Percentiles rank a stretch among this genome's conserved stretches.
Evolutionary conservation across 2,329 filamentous ascomycete genomes (phyloP).

Genomic region (Trichophyton benhamiae): DNA sequence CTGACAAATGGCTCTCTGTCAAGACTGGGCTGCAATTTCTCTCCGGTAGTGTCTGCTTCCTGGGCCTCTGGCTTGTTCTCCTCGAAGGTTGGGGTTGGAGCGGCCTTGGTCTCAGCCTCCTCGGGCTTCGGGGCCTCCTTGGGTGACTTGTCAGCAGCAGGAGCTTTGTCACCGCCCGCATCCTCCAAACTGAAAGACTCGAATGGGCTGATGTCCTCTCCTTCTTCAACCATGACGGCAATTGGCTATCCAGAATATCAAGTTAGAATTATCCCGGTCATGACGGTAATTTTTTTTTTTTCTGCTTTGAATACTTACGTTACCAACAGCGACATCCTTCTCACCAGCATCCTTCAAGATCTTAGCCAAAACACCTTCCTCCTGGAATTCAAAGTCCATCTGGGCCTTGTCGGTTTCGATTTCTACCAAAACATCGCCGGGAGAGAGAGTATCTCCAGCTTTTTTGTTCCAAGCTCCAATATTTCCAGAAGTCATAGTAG

Average conservation of each 20-base stretch:
- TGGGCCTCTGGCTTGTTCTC: conserved; percentile 35
- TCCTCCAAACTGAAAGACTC: conserved; percentile 79
- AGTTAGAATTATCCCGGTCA: neutral
- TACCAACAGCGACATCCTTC: conserved; percentile 90
- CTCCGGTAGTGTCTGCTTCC: conserved; percentile 54
- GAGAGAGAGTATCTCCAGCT: conserved; percentile 70
- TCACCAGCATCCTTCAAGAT: conserved; percentile 81
- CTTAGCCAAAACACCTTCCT: conserved; percentile 91
- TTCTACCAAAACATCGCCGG: conserved; percentile 92
- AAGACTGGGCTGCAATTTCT: conserved; percentile 69
- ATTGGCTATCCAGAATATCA: conserved; percentile 56
- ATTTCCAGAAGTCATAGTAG: conserved; percentile 93
- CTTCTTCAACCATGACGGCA: conserved; percentile 86
- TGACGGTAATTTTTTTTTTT: neutral
- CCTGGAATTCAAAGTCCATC: conserved; percentile 99
- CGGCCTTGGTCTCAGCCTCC: conserved; percentile 37
- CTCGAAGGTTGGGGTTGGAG: conserved; percentile 52
- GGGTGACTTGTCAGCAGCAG: conserved; percentile 52
- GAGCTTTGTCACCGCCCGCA: conserved; percentile 68
- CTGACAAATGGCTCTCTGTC: conserved; percentile 67
- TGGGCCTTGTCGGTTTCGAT: conserved; percentile 99
- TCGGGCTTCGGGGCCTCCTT: conserved; percentile 45
- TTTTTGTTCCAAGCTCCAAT: conserved; percentile 99
- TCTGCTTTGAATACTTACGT: conserved; percentile 50
- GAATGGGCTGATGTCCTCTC: conserved; percentile 74